Evolutionary conservation across 2,329 filamentous ascomycete genomes (phyloP).

Genomic region (Verticillium longisporum): DNA sequence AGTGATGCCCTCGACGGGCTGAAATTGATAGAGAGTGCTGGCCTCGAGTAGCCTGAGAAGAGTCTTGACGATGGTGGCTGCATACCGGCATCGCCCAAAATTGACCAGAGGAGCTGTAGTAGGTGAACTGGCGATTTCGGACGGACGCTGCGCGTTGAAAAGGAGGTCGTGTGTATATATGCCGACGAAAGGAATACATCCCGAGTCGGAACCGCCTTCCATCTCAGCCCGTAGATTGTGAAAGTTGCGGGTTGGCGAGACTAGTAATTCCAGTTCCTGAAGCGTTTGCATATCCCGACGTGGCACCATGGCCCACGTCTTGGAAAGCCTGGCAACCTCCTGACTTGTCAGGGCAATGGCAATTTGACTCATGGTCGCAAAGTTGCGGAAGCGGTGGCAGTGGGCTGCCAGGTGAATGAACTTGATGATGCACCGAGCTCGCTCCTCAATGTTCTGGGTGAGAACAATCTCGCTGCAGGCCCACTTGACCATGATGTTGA

Average conservation of each 20-base stretch:
- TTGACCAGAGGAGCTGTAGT: constrained; percentile 66
- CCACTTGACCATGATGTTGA: constrained; percentile 88
- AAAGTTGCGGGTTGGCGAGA: constrained; percentile 74
- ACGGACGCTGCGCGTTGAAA: constrained; percentile 73
- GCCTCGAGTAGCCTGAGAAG: constrained; percentile 72
- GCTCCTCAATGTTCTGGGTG: constrained; percentile 64
- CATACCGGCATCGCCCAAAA: constrained; percentile 73
- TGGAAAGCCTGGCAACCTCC: constrained; percentile 60
- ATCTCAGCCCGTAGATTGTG: constrained; percentile 71
- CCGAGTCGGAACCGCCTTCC: constrained; percentile 61
- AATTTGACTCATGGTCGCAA: constrained; percentile 76
- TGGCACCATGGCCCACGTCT: constrained; percentile 68
- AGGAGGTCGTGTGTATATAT: constrained; percentile 79
- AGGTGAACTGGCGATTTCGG: constrained; percentile 63
- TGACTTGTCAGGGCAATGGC: constrained; percentile 69
- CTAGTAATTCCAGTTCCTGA: constrained; percentile 61
- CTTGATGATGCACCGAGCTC: constrained; percentile 71
- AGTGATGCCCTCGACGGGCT: constrained; percentile 68
- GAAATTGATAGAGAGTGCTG: constrained; percentile 66
- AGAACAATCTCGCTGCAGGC: constrained; percentile 72
- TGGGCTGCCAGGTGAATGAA: constrained; percentile 75
- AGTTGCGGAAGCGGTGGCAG: constrained; percentile 71
- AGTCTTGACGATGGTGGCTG: constrained; percentile 72
- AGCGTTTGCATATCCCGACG: constrained; percentile 58
- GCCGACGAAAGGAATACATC: constrained; percentile 79